A percentile compares a stretch with the other conserved stretches of the same genome.
phyloP scores from a whole-genome alignment of 345 rosid species.

The Pistacia integerrima region DNA sequence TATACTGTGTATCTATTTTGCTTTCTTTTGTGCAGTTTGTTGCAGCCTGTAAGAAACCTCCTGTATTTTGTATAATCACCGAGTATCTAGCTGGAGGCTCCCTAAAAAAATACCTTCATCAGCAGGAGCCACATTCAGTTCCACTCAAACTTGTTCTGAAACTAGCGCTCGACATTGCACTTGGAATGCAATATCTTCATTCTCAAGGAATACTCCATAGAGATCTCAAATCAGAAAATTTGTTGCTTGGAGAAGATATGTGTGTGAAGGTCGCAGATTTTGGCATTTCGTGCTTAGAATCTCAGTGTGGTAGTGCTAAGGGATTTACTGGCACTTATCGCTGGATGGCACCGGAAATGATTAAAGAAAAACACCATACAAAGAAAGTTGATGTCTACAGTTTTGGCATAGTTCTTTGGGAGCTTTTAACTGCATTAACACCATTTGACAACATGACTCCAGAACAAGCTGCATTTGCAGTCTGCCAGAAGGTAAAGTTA shows the following conservation, averaged over 20 bases:
- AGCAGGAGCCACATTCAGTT: conserved; percentile 68
- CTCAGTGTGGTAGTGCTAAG: conserved; percentile 64
- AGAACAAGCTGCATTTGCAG: conserved; percentile 85
- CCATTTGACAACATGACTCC: conserved; percentile 83
- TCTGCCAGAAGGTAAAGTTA: conserved; percentile 67
- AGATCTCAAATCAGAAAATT: conserved; percentile 81
- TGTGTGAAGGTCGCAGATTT: conserved; percentile 75
- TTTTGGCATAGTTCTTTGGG: conserved; percentile 83
- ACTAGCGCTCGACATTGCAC: conserved; percentile 71
- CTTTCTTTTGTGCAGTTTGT: conserved; percentile 50
- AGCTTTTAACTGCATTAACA: conserved; percentile 65
- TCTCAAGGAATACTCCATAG: conserved; percentile 69
- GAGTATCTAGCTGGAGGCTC: conserved; percentile 79
- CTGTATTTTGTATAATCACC: conserved; percentile 67
- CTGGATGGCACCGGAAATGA: conserved; percentile 95
- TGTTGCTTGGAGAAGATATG: conserved; percentile 70
- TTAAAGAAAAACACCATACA: conserved; percentile 68
- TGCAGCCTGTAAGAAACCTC: conserved; percentile 74
- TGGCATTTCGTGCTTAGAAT: conserved; percentile 74
- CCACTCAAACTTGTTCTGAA: conserved; percentile 61
- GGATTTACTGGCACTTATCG: conserved; percentile 82
- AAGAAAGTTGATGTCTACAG: conserved; percentile 84
- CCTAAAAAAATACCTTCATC: conserved; percentile 66
- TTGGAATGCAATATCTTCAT: conserved; percentile 77
- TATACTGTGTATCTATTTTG: background rate